phyloP scores from a whole-genome alignment of 306 rosid genomes.

The Canavalia gladiata region DNA sequence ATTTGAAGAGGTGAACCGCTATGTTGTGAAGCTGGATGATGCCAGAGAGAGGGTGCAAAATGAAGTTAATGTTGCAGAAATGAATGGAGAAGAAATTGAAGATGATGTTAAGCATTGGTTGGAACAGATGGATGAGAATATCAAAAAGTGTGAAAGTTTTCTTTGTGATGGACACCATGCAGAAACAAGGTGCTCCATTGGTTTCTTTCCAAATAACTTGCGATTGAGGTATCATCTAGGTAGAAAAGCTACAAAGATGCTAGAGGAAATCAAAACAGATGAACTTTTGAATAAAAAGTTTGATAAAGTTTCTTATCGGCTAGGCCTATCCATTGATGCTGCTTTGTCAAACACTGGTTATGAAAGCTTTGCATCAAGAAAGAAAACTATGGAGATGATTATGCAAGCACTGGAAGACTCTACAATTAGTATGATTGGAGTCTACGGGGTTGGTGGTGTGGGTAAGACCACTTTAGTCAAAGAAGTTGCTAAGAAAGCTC shows the following conservation, averaged over 20 bases:
- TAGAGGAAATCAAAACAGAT: not conserved
- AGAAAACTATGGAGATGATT: not conserved
- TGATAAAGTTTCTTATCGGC: not conserved
- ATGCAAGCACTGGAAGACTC: constrained; percentile 41
- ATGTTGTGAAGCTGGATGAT: not conserved
- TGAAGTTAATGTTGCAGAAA: not conserved
- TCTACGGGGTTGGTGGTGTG: constrained; percentile 30
- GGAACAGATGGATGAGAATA: not conserved
- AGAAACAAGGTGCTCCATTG: not conserved
- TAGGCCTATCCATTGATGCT: not conserved
- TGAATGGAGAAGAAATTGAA: constrained; percentile 8
- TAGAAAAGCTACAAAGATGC: not conserved
- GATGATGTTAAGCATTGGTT: not conserved
- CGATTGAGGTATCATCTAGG: not conserved
- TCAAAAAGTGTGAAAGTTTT: not conserved
- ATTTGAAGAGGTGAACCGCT: not conserved
- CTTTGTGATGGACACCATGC: not conserved
- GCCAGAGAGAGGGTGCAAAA: not conserved
- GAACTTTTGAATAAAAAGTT: not conserved
- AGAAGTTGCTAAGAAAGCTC: constrained; percentile 26
- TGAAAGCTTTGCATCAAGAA: constrained; percentile 30
- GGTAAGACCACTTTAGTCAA: constrained; percentile 36
- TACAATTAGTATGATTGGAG: constrained; percentile 36
- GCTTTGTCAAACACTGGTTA: constrained; percentile 19
- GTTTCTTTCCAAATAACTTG: constrained; percentile 13